A percentile compares a stretch with the other conserved stretches of the same genome.
Conservation (phyloP, 2,329 filamentous ascomycete genomes). For the Ophiognomonia clavigignenti-juglandacearum region DNA sequence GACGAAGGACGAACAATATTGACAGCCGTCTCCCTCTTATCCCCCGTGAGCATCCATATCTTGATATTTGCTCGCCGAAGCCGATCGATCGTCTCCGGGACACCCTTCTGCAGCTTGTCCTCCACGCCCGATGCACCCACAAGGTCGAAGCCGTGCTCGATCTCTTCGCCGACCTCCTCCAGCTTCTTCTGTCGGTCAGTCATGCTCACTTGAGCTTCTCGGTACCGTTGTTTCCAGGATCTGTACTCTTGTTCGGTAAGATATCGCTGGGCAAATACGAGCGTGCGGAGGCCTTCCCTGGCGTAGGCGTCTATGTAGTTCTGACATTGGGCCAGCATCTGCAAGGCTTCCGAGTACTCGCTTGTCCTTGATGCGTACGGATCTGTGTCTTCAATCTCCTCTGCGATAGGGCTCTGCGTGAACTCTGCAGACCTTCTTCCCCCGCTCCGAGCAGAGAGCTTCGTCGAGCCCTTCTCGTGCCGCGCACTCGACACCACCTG, state of each 20-base stretch:
- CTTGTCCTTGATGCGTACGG: constrained; percentile 51
- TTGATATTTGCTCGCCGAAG: constrained; percentile 84
- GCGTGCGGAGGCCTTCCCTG: constrained; percentile 77
- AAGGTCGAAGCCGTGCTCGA: constrained; percentile 78
- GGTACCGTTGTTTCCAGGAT: constrained; percentile 72
- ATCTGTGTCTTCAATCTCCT: no score
- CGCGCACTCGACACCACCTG: constrained; percentile 28
- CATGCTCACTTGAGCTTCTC: constrained; percentile 77
- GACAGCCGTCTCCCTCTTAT: constrained; percentile 89
- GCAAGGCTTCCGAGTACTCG: constrained; percentile 39
- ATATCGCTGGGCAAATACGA: constrained; percentile 78
- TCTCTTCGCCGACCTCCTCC: constrained; percentile 73
- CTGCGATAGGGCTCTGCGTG: no score
- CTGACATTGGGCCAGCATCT: constrained; percentile 79
- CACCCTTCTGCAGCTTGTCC: constrained; percentile 85
- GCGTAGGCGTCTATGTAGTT: constrained; percentile 87
- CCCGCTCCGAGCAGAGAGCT: no score
- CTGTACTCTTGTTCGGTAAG: constrained; percentile 70
- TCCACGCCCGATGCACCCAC: constrained; percentile 89
- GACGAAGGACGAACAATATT: no score
- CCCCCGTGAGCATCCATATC: constrained; percentile 94
- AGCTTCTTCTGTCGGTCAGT: constrained; percentile 73
- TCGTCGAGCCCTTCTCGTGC: no score
- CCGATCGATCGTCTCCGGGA: constrained; percentile 89
- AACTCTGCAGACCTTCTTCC: no score